Evolutionary conservation across 1,284 basidiomycete species (phyloP).

Genomic region (Moesziomyces sp.): DNA sequence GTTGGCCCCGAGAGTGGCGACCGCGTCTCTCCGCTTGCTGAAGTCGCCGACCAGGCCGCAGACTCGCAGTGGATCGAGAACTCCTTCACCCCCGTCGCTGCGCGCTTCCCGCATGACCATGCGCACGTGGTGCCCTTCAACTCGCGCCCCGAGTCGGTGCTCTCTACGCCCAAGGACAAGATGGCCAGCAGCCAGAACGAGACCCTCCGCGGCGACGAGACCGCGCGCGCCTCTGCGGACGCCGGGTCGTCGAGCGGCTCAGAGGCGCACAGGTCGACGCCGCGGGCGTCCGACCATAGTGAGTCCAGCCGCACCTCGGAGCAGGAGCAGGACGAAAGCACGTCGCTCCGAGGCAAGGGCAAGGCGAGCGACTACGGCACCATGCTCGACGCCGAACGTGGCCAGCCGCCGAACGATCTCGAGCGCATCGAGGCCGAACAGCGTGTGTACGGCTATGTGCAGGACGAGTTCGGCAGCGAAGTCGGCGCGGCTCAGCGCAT

Average conservation of each 20-base stretch:
- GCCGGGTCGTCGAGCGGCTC: constrained; percentile 36
- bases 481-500: constrained; percentile 50
- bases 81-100: constrained; percentile 58
- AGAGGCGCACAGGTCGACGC: constrained; percentile 33
- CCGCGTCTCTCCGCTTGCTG: constrained; percentile 33
- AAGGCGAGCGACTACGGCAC: constrained; percentile 38
- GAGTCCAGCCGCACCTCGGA: constrained; percentile 30
- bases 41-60: constrained; percentile 10
- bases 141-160: constrained; percentile 31
- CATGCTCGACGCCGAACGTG: constrained; percentile 24
- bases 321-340: constrained; percentile 40
- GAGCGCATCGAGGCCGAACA: constrained; percentile 55
- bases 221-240: constrained; percentile 16
- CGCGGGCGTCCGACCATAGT: constrained; percentile 27
- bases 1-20: constrained; percentile 66
- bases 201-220: constrained; percentile 21
- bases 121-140: constrained; percentile 54
- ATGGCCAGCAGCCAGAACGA: constrained; percentile 32
- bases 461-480: constrained; percentile 57
- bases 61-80: constrained; percentile 69
- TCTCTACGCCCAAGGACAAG: constrained; percentile 25
- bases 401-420: constrained; percentile 29
- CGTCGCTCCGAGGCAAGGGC: constrained; percentile 49
- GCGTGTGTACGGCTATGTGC: constrained; percentile 63
- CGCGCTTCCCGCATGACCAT: constrained; percentile 59